Base-by-base conservation (phyloP, 495 filamentous ascomycete species). In the Platismatia glauca region DNA sequence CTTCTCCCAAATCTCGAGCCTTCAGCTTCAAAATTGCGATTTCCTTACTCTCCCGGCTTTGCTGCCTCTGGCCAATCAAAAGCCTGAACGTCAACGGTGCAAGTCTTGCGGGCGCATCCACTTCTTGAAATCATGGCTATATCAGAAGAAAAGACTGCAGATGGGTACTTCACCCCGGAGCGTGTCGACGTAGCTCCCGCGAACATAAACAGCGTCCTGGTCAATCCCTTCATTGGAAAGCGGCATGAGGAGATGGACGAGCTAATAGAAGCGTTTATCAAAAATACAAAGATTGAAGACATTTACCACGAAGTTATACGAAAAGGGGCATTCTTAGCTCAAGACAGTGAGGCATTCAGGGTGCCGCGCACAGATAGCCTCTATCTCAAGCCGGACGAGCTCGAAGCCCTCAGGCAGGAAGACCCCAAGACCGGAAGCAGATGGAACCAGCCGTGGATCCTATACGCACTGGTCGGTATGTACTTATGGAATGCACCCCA, bases 381-480 rank as follows among this genome's bases (percentile, higher is more conserved):
- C 16, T 31, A 27, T 7, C 43, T 67, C 38, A 67, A 56, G 15
- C 38, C 8, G 1, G 61, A 63, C 20, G 65, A 67, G 60, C 24
- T 24, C n/a, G 34, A 59, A 31, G 61, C 61, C 18, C 43, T 67
- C 24, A 39, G 16, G 27, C 38, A 55, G 37, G 65, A 67, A 61
- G 61, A 67, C 34, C 61, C 57, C 20, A 57, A 27, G 15, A 57
- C 44, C 7, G 64, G 64, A 29, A 66, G 84, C 59, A 80, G 80
- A 61, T 86, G 84, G 84, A 71, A 74, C 31, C 78, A 84, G 55
- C 82, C 84, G 37, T 77, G 70, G 72, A 68, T 71, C 64, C 74
- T 86, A 1, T 86, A 84, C 69, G 82, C 80, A 63, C 73, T 85
- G 33, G 77, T 63, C 37, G 64, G 59, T 29, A 53, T 15, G 50